Evolutionary conservation across 2,329 filamentous ascomycete species (phyloP), one percentile per base, ranked within the genome.

Genomic region (Malbranchea cinnamomea): DNA sequence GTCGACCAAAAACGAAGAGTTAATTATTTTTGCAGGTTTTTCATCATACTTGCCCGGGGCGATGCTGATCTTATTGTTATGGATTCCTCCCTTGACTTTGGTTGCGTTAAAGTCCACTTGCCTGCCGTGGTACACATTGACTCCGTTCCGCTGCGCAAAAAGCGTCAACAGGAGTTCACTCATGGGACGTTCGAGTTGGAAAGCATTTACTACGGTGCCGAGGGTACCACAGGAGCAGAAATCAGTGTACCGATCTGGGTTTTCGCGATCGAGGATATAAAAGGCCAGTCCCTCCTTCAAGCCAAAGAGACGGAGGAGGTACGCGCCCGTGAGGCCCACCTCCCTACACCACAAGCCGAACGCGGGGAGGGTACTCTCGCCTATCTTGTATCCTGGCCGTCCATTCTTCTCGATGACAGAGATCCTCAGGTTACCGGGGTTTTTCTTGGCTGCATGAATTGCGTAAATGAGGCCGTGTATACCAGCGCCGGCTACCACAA

Each of bases 111-210:
- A 31, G 30, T 36, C 20, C 20, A 37, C 18, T 37, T 32, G 26
- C 5, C 36, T 30, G 6, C 42, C 42, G 39, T 47, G 43, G 15
- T 41, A 37, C 15, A 46, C 42, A 5, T 39, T 42, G 23, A 48
- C 31, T 6, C 43, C 43, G 11, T 38, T 15, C 3, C 43, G 36
- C 30, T 49, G 43, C 5, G 45, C 44, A 32, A 36, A 38, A 4
- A 48, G 32, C 1, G 43, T 46, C 2, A 49, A 33, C 23, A 49
- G 32, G 9, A 49, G 31, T 27, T 49, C 45, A 31, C 40, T 44
- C 6, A 48, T 40, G 19, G 38, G 41, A 11, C 46, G 30, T 22
- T 48, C 45, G n/a, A 46, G 24, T 30, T 48, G 41, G 5, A 42
- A 26, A 4, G 42, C 38, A 13, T 34, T 34, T 33, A 41, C 12